Evolutionary conservation across 768 basidiomycete species (phyloP).

Genomic region (Cystofilobasidium bisporidii): DNA sequence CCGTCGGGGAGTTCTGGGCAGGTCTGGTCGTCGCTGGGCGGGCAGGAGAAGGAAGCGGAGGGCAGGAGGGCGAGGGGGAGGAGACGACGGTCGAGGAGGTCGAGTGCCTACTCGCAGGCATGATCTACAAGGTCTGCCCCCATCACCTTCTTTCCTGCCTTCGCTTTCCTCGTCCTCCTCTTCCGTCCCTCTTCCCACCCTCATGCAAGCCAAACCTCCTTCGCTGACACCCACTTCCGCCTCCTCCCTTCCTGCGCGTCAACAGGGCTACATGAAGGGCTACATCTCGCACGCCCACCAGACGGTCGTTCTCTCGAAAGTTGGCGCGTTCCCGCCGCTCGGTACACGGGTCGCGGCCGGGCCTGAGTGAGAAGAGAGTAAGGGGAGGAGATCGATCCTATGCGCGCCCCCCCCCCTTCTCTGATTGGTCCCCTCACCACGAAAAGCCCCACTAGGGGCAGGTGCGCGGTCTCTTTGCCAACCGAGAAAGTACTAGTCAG

Average conservation of each 20-base stretch:
- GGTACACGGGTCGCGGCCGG: slow-evolving; percentile 6
- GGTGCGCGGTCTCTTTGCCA: no score
- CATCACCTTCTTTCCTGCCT: not conserved
- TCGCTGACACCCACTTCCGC: not conserved
- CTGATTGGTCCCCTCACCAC: no score
- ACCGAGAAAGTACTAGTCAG: no score
- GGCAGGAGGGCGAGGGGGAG: not conserved
- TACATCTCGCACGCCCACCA: slow-evolving; percentile 95
- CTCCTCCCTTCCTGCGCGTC: no score
- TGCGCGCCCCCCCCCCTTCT: no score
- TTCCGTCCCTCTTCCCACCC: not conserved
- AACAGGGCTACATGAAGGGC: slow-evolving; percentile 74
- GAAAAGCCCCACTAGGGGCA: no score
- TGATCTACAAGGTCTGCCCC: slow-evolving; percentile 64
- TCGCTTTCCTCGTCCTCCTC: not conserved
- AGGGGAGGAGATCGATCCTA: no score
- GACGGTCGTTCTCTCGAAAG: slow-evolving; percentile 77
- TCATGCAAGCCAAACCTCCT: not conserved
- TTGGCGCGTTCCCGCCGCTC: slow-evolving; percentile 68
- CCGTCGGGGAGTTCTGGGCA: slow-evolving; percentile 43
- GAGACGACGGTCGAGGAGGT: slow-evolving; percentile 58
- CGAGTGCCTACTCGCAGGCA: slow-evolving; percentile 86
- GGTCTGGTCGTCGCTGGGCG: slow-evolving; percentile 8
- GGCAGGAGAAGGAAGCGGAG: slow-evolving; percentile 34
- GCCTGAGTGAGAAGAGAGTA: slow-evolving; percentile 1